These are phyloP conservation scores for Trichomonascus vanleenenianus DNA, from an alignment of 805 yeast species.

Conservation along the genomic window DNA sequence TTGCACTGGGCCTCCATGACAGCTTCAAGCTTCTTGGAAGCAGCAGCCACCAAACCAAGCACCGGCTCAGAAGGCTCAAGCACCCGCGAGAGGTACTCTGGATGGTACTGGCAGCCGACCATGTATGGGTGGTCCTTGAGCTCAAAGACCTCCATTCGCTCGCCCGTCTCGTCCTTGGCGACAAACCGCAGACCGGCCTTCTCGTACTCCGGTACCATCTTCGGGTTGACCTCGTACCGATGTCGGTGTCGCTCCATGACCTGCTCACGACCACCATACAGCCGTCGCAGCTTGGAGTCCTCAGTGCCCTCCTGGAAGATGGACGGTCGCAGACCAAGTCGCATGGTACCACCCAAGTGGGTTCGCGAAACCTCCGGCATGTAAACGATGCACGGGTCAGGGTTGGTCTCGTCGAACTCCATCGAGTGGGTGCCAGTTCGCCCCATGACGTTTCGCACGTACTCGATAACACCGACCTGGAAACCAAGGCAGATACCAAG, in stretches of 20 bases:
- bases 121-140: conserved; percentile 79
- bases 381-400: conserved; percentile 73
- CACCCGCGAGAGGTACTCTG: conserved; percentile 94
- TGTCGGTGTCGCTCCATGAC: conserved; percentile 96
- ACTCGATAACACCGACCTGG: conserved; percentile 95
- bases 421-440: conserved; percentile 59
- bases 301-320: conserved; percentile 62
- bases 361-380: conserved; percentile 98
- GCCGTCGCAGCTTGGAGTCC: conserved; percentile 61
- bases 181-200: conserved; percentile 75
- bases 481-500: conserved; percentile 96
- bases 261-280: conserved; percentile 63
- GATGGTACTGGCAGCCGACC: conserved; percentile 97
- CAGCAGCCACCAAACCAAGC: conserved; percentile 91
- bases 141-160: conserved; percentile 93
- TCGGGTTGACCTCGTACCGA: conserved; percentile 95
- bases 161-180: conserved; percentile 84
- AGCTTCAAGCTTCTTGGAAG: conserved; percentile 72
- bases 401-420: conserved; percentile 67
- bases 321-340: conserved; percentile 91
- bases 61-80: conserved; percentile 95
- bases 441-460: conserved; percentile 72
- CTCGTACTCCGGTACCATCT: conserved; percentile 63
- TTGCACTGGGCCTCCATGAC: conserved; percentile 33
- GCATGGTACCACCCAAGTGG: conserved; percentile 97